phyloP scores from a whole-genome alignment of 2,329 filamentous ascomycete species.

The Xylaria sp. region DNA sequence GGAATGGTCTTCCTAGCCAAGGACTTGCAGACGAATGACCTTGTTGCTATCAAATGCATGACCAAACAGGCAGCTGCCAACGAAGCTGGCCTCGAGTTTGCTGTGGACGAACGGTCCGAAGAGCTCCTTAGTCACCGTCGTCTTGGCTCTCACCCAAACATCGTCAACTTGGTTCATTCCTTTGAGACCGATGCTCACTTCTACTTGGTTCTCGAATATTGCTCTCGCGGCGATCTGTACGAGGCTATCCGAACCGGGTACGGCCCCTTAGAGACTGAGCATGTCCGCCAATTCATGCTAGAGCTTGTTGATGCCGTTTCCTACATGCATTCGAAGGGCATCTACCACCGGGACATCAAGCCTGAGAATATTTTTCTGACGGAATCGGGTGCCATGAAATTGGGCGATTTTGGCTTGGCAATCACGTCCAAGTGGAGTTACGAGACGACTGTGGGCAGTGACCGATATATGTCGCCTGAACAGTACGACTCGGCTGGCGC shows the following conservation, averaged over 20 bases:
- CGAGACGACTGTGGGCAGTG: slow-evolving; percentile 94
- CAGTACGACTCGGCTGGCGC: slow-evolving; percentile 90
- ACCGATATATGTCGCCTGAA: slow-evolving; percentile 99
- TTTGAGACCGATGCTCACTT: slow-evolving; percentile 93
- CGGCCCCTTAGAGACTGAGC: slow-evolving; percentile 92
- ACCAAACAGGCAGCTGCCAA: slow-evolving; percentile 79
- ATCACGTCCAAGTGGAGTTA: slow-evolving; percentile 91
- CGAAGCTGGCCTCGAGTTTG: slow-evolving; percentile 70
- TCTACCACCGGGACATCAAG: slow-evolving; percentile 99
- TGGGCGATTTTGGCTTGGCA: slow-evolving; percentile 95
- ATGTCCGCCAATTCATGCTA: slow-evolving; percentile 97
- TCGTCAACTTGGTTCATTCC: slow-evolving; percentile 90
- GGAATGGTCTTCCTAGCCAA: slow-evolving; percentile 97
- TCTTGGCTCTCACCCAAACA: slow-evolving; percentile 84
- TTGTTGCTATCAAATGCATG: slow-evolving; percentile 95
- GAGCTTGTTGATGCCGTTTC: slow-evolving; percentile 90
- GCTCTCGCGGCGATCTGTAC: slow-evolving; percentile 93
- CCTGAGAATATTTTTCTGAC: slow-evolving; percentile 98
- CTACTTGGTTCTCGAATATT: slow-evolving; percentile 95
- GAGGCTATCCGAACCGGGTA: slow-evolving; percentile 92
- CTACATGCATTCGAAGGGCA: slow-evolving; percentile 88
- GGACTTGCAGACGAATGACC: slow-evolving; percentile 79
- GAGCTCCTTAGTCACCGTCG: slow-evolving; percentile 82
- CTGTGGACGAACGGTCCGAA: slow-evolving; percentile 84
- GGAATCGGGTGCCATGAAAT: slow-evolving; percentile 88